These are phyloP conservation scores for Arabis hirsuta DNA, from an alignment of 345 rosid species.

Conservation along the genomic window DNA sequence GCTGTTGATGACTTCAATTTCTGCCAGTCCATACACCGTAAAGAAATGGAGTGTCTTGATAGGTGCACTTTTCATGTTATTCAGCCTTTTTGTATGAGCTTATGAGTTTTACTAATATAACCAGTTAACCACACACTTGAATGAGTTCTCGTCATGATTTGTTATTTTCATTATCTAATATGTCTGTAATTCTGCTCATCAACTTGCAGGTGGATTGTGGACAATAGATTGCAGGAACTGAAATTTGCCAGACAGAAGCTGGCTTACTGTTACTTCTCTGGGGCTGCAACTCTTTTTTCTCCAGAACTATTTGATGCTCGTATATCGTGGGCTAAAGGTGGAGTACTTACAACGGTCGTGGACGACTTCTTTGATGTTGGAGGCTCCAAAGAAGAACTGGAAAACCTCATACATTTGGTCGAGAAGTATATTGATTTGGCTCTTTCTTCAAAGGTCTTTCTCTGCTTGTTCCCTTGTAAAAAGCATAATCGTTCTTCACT, in stretches of 20 bases:
- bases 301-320: slow-evolving; percentile 84
- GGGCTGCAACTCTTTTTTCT: slow-evolving; percentile 64
- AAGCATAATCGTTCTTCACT: slow-evolving; percentile 12
- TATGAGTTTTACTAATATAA: slow-evolving; percentile 3
- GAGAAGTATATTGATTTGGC: slow-evolving; percentile 54
- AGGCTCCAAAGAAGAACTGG: slow-evolving; percentile 74
- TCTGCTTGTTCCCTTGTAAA: slow-evolving; percentile 28
- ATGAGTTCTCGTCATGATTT: slow-evolving; percentile 8
- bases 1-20: slow-evolving; percentile 74
- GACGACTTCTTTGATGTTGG: slow-evolving; percentile 93
- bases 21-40: slow-evolving; percentile 60
- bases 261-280: slow-evolving; percentile 83
- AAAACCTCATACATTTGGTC: slow-evolving; percentile 67
- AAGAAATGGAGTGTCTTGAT: slow-evolving; percentile 67
- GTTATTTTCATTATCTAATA: slow-evolving; percentile 4
- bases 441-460: slow-evolving; percentile 14
- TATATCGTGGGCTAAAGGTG: slow-evolving; percentile 91
- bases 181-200: slow-evolving; percentile 13
- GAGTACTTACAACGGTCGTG: slow-evolving; percentile 79
- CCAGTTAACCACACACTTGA: slow-evolving; percentile 5
- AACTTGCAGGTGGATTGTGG: slow-evolving; percentile 70
- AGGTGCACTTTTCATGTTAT: slow-evolving; percentile 51
- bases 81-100: slow-evolving; percentile 11
- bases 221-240: slow-evolving; percentile 65
- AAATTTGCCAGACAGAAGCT: slow-evolving; percentile 81